Evolutionary conservation across 164 flowering plant species (phyloP), one percentile per base, ranked within the genome.

Genomic region (Macadamia integrifolia): DNA sequence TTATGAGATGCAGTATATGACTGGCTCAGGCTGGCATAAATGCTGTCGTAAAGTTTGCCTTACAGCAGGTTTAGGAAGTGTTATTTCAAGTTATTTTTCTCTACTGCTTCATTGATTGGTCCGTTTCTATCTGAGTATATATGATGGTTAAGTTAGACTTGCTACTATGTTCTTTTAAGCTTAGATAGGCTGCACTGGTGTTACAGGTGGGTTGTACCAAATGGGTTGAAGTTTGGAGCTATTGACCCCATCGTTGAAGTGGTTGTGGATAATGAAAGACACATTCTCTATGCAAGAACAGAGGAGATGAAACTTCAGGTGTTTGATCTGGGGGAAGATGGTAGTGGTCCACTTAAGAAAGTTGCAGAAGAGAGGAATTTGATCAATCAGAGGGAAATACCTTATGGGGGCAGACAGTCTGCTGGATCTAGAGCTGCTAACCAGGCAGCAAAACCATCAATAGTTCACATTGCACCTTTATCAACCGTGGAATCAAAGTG

Each of bases 291-390:
- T 84, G 90, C 98, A 60, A 85, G 96, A 65, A 88, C 98, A 32
- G 98, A 92, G 79, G 96, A 84, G 35, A 89, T 89, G 96, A 92
- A 87, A 78, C 83, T 95, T 60, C 95, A 88, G 84, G 98, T 85
- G 56, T 95, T 76, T 85, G 85, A 81, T 67, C 67, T 88, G 72
- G 97, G 92, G 30, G 75, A 79, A 59, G 74, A 79, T 81, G 98
- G 98, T 75, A 88, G 83, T 69, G 94, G 96, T 3, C 84, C 89
- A 61, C 77, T 90, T 52, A 90, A 82, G 79, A 95, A 86, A 80
- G 86, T 92, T 67, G 88, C 96, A 62, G 99, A 92, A 80, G 97
- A 90, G 77, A 86, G 81, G 74, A 92, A 87, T 75, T 73, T 95
- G 73, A 67, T 90, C 70, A 89, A 78, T 82, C 95, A 84, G 73